Conservation (phyloP, 352 stramenopile species). For the Pythium vanterpoolii region DNA sequence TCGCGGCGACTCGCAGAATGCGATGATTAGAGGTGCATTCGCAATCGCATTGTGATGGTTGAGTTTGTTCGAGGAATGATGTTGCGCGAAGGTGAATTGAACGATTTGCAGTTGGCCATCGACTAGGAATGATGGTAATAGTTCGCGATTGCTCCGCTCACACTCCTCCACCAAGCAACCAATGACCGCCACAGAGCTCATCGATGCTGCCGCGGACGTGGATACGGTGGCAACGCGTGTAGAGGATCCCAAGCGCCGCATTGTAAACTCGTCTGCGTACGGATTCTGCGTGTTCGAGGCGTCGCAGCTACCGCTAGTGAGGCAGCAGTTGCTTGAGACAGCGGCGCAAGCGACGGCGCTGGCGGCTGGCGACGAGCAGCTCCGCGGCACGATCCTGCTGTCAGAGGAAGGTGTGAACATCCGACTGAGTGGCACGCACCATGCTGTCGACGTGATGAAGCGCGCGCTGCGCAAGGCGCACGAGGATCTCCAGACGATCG, state of each 20-base stretch:
- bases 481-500: conserved; percentile 34
- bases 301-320: conserved; percentile 35
- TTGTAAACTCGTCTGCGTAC: conserved; percentile 73
- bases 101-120: no score
- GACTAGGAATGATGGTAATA: no score
- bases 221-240: not conserved
- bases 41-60: no score
- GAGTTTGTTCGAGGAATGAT: no score
- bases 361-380: conserved; percentile 16
- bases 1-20: conserved; percentile 1
- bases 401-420: conserved; percentile 68
- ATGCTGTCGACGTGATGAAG: conserved; percentile 48
- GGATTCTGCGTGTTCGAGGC: conserved; percentile 55
- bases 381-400: conserved; percentile 68
- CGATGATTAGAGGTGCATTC: not conserved
- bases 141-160: no score
- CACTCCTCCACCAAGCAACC: no score
- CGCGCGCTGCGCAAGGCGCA: conserved; percentile 36
- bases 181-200: no score
- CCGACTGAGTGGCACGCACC: conserved; percentile 45
- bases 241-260: not conserved
- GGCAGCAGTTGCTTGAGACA: conserved; percentile 31
- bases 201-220: not conserved
- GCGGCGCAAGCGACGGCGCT: conserved; percentile 9
- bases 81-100: conserved; percentile 5